Conservation (phyloP, 345 rosid genomes). For the Hypericum androsaemum region DNA sequence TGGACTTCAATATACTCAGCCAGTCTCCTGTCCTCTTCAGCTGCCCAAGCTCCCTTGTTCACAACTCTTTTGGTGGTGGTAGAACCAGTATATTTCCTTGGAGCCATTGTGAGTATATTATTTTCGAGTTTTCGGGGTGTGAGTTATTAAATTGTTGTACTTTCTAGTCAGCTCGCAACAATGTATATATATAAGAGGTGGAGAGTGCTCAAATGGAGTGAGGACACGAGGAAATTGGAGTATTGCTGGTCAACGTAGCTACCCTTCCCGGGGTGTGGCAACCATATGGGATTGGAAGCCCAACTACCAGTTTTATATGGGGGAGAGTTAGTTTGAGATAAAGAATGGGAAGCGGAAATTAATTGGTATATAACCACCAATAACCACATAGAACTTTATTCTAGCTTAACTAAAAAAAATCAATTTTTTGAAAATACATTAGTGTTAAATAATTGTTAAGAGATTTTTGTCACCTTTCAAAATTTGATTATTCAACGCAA, state of each 20-base stretch:
- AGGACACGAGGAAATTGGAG: conserved; percentile 2
- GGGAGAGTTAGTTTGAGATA: not conserved
- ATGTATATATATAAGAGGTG: not conserved
- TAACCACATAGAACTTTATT: too few relatives aligned
- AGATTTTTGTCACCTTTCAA: too few relatives aligned
- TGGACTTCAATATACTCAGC: conserved; percentile 39
- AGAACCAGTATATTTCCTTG: conserved; percentile 14
- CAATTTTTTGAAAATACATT: too few relatives aligned
- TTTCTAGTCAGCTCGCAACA: too few relatives aligned
- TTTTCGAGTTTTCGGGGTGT: not conserved
- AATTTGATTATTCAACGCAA: too few relatives aligned
- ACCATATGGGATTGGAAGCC: conserved; percentile 1
- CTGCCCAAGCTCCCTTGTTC: conserved; percentile 53
- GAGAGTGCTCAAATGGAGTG: conserved; percentile 1
- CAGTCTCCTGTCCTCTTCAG: conserved; percentile 49
- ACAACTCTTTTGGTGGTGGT: conserved; percentile 18
- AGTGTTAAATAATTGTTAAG: too few relatives aligned
- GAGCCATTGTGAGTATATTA: conserved; percentile 25
- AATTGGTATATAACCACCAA: too few relatives aligned
- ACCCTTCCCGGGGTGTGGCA: conserved; percentile 25
- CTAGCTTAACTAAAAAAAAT: too few relatives aligned
- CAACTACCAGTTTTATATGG: conserved; percentile 23
- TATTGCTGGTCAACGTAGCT: conserved; percentile 18
- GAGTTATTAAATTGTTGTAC: too few relatives aligned
- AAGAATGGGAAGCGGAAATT: too few relatives aligned